Conservation (phyloP, 2,329 filamentous ascomycete species). For the Fusarium sp. region DNA sequence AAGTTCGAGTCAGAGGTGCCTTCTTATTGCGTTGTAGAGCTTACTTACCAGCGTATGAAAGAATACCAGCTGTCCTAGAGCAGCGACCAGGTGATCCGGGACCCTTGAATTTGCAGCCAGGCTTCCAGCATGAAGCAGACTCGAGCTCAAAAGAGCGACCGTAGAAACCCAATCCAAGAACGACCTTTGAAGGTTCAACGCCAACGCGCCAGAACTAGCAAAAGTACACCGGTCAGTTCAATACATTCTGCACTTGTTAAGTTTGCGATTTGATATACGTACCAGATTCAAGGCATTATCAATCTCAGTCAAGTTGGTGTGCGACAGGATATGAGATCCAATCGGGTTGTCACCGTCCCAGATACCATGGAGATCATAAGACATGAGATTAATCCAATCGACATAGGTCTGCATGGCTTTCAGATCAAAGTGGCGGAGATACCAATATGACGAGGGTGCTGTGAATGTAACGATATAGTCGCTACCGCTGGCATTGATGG, state of each 20-base stretch:
- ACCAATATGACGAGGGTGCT: slow-evolving; percentile 51
- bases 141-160: neutral
- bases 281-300: slow-evolving; percentile 3
- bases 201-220: neutral
- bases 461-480: slow-evolving; percentile 41
- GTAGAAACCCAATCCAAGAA: neutral
- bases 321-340: slow-evolving; percentile 54
- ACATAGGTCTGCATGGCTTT: slow-evolving; percentile 34
- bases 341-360: slow-evolving; percentile 57
- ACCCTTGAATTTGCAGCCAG: neutral
- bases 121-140: neutral
- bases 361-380: slow-evolving; percentile 60
- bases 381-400: slow-evolving; percentile 61
- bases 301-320: slow-evolving; percentile 66
- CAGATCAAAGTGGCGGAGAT: slow-evolving; percentile 49
- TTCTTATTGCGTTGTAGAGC: neutral
- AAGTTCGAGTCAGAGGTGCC: no score
- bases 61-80: neutral
- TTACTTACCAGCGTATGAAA: neutral
- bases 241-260: no score
- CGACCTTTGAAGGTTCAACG: neutral
- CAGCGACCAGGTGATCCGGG: neutral
- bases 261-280: neutral
- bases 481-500: neutral
- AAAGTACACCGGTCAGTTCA: no score